These are phyloP conservation scores for Botrytis porri DNA, from an alignment of 2,329 filamentous ascomycete species.

Conservation along the genomic window DNA sequence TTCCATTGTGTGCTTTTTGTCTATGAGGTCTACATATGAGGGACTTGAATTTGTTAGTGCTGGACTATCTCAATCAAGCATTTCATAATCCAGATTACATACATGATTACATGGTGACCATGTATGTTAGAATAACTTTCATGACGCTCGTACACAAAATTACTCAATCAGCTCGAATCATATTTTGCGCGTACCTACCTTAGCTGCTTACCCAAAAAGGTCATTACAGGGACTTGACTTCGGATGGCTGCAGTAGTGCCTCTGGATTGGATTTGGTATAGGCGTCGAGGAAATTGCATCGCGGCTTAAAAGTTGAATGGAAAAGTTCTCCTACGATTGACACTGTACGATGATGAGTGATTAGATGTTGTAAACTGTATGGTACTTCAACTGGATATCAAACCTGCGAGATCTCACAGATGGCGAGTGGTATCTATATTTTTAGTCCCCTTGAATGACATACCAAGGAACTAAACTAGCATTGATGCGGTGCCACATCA, in stretches of 20 bases:
- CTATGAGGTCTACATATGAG: background rate
- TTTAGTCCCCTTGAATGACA: background rate
- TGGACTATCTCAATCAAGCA: background rate
- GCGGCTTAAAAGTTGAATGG: background rate
- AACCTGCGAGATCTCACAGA: background rate
- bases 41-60: background rate
- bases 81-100: background rate
- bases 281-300: slow-evolving; percentile 1
- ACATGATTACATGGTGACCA: background rate
- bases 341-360: background rate
- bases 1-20: background rate
- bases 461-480: background rate
- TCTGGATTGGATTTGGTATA: background rate
- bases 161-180: background rate
- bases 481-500: background rate
- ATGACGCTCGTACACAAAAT: background rate
- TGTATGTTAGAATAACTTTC: background rate
- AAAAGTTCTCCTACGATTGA: background rate
- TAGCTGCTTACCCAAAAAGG: background rate
- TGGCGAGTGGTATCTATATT: background rate
- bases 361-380: background rate
- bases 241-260: slow-evolving; percentile 1
- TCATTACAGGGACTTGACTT: background rate
- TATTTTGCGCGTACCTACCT: slow-evolving; percentile 7
- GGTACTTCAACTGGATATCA: background rate